phyloP scores from a whole-genome alignment of 2,329 filamentous ascomycete species.

The Thielaviopsis musarum region DNA sequence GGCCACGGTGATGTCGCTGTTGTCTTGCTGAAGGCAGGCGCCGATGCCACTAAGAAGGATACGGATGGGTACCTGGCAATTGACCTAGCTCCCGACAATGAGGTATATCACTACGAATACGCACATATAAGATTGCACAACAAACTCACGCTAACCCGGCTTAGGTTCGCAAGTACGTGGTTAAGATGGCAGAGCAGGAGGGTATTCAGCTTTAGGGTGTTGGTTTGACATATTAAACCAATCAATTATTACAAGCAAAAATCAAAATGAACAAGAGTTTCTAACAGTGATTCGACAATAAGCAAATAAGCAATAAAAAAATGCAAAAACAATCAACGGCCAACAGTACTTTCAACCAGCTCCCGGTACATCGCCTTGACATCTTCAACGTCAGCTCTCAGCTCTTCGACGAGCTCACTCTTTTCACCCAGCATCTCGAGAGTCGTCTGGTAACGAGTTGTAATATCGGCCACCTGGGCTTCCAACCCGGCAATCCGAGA shows the following conservation, averaged over 20 bases:
- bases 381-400: conserved; percentile 76
- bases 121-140: too few relatives aligned
- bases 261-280: background rate
- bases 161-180: conserved; percentile 59
- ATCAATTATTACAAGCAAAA: too few relatives aligned
- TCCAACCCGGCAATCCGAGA: conserved; percentile 48
- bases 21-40: conserved; percentile 65
- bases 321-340: background rate
- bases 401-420: conserved; percentile 84
- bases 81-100: conserved; percentile 70
- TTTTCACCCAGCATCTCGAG: conserved; percentile 93
- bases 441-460: conserved; percentile 72
- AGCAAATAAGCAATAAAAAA: background rate
- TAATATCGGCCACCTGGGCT: conserved; percentile 48
- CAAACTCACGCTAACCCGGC: too few relatives aligned
- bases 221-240: too few relatives aligned
- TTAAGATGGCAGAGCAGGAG: conserved; percentile 65
- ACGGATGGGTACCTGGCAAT: conserved; percentile 53
- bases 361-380: conserved; percentile 95
- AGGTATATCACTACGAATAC: conserved; percentile 31
- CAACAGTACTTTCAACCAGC: conserved; percentile 65
- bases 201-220: conserved; percentile 46
- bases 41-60: conserved; percentile 65
- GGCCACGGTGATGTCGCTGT: conserved; percentile 71
- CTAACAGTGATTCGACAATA: background rate